Conservation (phyloP, 306 rosid genomes). For the Biancaea sappan region DNA sequence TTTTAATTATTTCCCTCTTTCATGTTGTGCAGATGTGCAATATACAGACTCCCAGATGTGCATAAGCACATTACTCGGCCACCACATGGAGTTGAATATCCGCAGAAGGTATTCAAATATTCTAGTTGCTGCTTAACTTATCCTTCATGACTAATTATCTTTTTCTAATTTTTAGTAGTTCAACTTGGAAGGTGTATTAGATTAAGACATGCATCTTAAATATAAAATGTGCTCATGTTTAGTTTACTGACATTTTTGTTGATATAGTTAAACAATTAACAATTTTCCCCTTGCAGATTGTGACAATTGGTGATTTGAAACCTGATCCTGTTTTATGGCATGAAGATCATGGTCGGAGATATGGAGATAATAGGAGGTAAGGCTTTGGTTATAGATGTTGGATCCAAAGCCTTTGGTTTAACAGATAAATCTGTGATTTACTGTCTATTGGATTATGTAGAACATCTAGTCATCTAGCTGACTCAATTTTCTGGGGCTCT, state of each 20-base stretch:
- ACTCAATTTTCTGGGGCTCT: background rate
- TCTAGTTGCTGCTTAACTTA: constrained; percentile 9
- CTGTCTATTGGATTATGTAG: constrained; percentile 1
- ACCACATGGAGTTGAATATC: constrained; percentile 72
- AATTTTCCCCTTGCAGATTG: constrained; percentile 47
- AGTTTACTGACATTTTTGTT: constrained; percentile 14
- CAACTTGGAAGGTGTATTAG: background rate
- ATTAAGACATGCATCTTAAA: background rate
- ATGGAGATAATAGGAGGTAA: constrained; percentile 52
- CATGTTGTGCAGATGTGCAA: constrained; percentile 68
- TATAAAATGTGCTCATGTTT: background rate
- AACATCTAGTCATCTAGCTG: constrained; percentile 2
- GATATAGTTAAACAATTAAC: no score
- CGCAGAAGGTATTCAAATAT: constrained; percentile 66
- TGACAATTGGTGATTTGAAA: constrained; percentile 64
- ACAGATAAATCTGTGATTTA: constrained; percentile 11
- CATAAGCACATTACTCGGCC: constrained; percentile 79
- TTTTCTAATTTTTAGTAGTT: background rate
- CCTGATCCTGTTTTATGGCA: constrained; percentile 89
- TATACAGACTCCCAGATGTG: constrained; percentile 74
- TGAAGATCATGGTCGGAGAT: constrained; percentile 77
- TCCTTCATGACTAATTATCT: background rate
- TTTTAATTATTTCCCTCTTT: background rate
- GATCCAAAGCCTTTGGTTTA: constrained; percentile 1
- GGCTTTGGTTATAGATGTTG: background rate